These are phyloP conservation scores for Anisodus acutangulus DNA, from an alignment of 257 asterid genomes.

Conservation along the genomic window DNA sequence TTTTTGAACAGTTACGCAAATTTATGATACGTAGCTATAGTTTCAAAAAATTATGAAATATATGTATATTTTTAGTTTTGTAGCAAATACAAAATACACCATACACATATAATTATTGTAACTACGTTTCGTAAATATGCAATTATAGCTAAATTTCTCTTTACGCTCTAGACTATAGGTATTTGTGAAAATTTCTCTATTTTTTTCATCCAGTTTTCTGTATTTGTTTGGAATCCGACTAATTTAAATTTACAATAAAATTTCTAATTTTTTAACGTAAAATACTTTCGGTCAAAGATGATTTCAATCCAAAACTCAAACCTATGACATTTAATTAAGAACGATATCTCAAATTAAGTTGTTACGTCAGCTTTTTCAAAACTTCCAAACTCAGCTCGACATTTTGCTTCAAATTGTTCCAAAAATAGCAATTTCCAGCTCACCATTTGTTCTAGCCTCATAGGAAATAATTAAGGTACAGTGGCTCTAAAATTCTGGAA, in stretches of 20 bases:
- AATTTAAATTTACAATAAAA: neutral
- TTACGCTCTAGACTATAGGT: no score
- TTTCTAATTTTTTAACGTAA: neutral
- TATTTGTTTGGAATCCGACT: neutral
- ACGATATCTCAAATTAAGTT: no score
- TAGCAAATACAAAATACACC: no score
- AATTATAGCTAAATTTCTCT: no score
- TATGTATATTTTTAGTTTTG: no score
- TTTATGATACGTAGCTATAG: no score
- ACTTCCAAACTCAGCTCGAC: neutral
- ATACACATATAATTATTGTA: no score
- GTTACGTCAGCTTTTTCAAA: neutral
- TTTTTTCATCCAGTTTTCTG: neutral
- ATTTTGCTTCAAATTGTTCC: neutral
- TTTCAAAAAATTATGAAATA: no score
- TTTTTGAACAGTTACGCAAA: no score
- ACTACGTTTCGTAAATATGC: no score
- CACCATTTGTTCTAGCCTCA: neutral
- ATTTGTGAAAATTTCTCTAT: no score
- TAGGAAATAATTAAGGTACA: neutral
- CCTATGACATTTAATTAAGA: no score
- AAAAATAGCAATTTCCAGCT: neutral
- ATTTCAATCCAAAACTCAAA: neutral
- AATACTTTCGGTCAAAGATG: neutral
- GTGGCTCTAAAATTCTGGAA: neutral